Conservation (phyloP, 169 alveolate genomes). For the Plasmodium adleri region DNA sequence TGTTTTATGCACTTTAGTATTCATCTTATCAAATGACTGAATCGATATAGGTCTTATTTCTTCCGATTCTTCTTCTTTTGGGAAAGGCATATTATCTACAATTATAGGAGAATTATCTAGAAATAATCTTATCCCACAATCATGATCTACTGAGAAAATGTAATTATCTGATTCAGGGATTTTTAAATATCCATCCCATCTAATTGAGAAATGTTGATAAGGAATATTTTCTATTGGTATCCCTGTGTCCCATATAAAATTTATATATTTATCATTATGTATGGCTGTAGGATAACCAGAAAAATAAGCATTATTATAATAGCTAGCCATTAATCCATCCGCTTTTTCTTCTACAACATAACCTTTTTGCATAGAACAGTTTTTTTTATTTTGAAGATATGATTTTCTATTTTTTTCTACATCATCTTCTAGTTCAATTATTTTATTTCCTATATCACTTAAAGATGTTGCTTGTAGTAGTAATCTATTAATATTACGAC, state of each 20-base stretch:
- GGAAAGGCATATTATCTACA: constrained; percentile 89
- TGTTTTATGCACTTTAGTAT: constrained; percentile 79
- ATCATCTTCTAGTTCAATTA: constrained; percentile 60
- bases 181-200: constrained; percentile 91
- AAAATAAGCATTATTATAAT: constrained; percentile 84
- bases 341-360: constrained; percentile 78
- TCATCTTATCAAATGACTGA: constrained; percentile 85
- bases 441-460: constrained; percentile 32
- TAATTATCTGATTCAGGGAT: constrained; percentile 89
- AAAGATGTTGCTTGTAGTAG: constrained; percentile 55
- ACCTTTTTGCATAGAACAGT: constrained; percentile 65
- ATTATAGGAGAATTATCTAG: constrained; percentile 89
- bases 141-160: constrained; percentile 86
- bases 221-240: constrained; percentile 89
- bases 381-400: constrained; percentile 39
- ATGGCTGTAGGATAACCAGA: constrained; percentile 87
- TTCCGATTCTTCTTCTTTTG: constrained; percentile 83
- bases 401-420: constrained; percentile 59
- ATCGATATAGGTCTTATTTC: constrained; percentile 77
- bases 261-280: constrained; percentile 79
- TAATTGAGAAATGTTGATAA: constrained; percentile 88
- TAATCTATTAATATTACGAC: constrained; percentile 58
- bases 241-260: constrained; percentile 82
- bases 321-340: constrained; percentile 89
- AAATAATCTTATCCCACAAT: constrained; percentile 90